A percentile compares a stretch with the other conserved stretches of the same genome.
phyloP scores from a whole-genome alignment of 2,329 filamentous ascomycete genomes.

The Diplocarpon rosae region DNA sequence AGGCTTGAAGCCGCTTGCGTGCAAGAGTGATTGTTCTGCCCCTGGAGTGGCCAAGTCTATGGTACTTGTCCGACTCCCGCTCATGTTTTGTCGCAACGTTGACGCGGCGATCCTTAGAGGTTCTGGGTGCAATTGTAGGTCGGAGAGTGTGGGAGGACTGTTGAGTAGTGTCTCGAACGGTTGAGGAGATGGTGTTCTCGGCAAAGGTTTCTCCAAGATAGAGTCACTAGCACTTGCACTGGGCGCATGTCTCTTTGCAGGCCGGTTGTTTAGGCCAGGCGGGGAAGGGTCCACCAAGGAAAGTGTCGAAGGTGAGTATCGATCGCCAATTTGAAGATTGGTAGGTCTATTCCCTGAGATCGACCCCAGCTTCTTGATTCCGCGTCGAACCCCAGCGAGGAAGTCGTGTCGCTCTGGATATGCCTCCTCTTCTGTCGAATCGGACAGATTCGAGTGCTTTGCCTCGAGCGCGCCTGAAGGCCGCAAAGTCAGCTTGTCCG shows the following conservation, averaged over 20 bases:
- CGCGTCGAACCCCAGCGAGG: constrained; percentile 23
- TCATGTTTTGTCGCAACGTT: constrained; percentile 20
- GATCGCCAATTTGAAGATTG: constrained; percentile 16
- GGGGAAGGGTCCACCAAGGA: neutral
- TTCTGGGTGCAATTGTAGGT: constrained; percentile 14
- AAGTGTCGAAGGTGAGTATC: constrained; percentile 7
- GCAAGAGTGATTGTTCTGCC: constrained; percentile 12
- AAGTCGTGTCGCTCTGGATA: constrained; percentile 18
- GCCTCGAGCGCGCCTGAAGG: constrained; percentile 23
- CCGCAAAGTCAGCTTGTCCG: constrained; percentile 24
- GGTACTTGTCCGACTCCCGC: constrained; percentile 24
- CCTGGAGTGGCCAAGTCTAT: constrained; percentile 25
- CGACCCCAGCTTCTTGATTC: constrained; percentile 25
- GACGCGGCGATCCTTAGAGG: constrained; percentile 16
- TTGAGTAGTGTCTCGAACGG: constrained; percentile 11
- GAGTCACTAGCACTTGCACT: constrained; percentile 19
- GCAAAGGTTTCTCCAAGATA: constrained; percentile 25
- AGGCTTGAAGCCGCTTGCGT: constrained; percentile 17
- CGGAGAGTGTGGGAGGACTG: constrained; percentile 9
- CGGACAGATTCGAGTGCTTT: constrained; percentile 18
- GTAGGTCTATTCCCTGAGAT: constrained; percentile 21
- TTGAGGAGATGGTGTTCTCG: constrained; percentile 21
- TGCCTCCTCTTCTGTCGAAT: constrained; percentile 18
- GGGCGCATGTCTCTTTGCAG: constrained; percentile 20
- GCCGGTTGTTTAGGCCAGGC: neutral